Conservation (phyloP, 352 stramenopile species). For the Pythium brachiatum region DNA sequence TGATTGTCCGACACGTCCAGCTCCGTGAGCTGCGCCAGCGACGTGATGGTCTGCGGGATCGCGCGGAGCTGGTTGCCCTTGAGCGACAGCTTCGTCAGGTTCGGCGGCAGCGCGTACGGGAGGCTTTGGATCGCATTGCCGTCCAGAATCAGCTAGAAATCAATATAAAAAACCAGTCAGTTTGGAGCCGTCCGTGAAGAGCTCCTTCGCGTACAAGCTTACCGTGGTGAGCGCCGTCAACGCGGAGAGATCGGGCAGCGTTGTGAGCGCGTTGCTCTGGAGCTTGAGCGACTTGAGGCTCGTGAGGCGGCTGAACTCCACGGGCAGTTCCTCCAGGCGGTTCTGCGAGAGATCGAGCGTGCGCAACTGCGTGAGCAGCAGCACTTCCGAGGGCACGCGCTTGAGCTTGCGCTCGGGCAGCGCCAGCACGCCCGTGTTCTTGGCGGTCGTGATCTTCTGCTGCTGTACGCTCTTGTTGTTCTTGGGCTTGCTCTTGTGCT, state of each 20-base stretch:
- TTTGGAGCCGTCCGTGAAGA: too few species aligned
- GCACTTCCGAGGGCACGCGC: slow-evolving; percentile 55
- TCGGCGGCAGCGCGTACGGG: slow-evolving; percentile 51
- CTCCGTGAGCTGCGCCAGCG: slow-evolving; percentile 56
- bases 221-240: slow-evolving; percentile 72
- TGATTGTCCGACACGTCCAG: slow-evolving; percentile 70
- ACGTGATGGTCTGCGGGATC: slow-evolving; percentile 46
- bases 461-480: slow-evolving; percentile 68
- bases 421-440: slow-evolving; percentile 63
- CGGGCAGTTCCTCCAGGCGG: slow-evolving; percentile 49
- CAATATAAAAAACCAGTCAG: neutral
- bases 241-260: slow-evolving; percentile 62
- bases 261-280: slow-evolving; percentile 48
- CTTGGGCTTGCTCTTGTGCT: slow-evolving; percentile 82
- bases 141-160: slow-evolving; percentile 61
- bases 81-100: slow-evolving; percentile 75
- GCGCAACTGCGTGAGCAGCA: slow-evolving; percentile 50
- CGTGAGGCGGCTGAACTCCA: slow-evolving; percentile 35
- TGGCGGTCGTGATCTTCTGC: slow-evolving; percentile 70
- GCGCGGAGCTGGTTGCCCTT: slow-evolving; percentile 50
- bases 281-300: slow-evolving; percentile 78
- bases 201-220: too few species aligned
- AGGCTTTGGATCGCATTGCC: slow-evolving; percentile 65
- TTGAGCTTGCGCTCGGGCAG: slow-evolving; percentile 76
- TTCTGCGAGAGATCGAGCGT: slow-evolving; percentile 77